Evolutionary conservation across 2,329 filamentous ascomycete genomes (phyloP).

Genomic region (Colletotrichum sansevieriae): DNA sequence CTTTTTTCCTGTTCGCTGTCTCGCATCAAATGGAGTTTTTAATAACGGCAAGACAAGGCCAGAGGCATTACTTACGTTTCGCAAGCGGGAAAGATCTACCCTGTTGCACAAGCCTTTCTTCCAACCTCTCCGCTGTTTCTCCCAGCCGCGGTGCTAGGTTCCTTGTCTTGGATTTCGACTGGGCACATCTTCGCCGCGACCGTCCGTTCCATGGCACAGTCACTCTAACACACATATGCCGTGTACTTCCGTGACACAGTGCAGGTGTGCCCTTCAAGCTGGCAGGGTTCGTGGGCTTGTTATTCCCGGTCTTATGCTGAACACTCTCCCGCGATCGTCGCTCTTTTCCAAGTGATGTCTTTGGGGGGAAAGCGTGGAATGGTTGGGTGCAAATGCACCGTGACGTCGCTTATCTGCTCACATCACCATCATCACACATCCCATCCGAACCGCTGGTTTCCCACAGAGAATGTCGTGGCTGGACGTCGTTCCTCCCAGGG

Average conservation of each 20-base stretch:
- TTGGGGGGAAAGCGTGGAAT: not conserved
- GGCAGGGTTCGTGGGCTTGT: no score
- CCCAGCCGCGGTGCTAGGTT: slow-evolving; percentile 5
- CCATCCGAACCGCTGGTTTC: not conserved
- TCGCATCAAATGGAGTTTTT: slow-evolving; percentile 1
- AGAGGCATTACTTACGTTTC: slow-evolving; percentile 26
- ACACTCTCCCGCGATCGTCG: not conserved
- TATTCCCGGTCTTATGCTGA: not conserved
- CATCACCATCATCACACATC: slow-evolving; percentile 8
- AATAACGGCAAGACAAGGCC: slow-evolving; percentile 8
- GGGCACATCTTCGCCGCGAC: not conserved
- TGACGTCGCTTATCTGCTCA: slow-evolving; percentile 39
- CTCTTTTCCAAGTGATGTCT: not conserved
- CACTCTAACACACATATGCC: not conserved
- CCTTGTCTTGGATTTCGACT: not conserved
- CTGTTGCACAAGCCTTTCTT: not conserved
- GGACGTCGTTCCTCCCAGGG: not conserved
- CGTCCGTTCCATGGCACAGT: not conserved
- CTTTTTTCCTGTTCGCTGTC: not conserved
- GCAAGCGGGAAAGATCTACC: not conserved
- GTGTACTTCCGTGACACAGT: slow-evolving; percentile 25
- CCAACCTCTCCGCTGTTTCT: not conserved
- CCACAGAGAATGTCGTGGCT: not conserved
- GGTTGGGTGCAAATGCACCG: slow-evolving; percentile 28
- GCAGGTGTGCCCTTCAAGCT: not conserved